Base-by-base conservation (phyloP, 768 basidiomycete genomes). In the Tephrocybe sp. region DNA sequence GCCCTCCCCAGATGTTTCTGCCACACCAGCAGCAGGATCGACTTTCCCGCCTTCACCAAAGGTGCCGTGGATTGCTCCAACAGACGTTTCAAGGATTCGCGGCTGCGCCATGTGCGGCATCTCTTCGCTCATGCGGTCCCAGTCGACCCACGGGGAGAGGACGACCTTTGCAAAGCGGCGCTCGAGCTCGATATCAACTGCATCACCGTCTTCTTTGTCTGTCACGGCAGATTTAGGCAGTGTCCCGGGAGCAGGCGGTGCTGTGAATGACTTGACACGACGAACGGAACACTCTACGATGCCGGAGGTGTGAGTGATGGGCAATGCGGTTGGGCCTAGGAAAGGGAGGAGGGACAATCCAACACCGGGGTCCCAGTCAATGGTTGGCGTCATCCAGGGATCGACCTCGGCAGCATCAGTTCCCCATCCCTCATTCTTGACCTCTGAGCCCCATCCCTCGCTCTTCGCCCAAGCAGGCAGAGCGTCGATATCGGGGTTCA, bases 221-320 rank as follows among this genome's bases (percentile, higher is more conserved):
- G 59, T 50, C 10, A 61, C 54, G 8, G 67, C 40, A 3, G 66
- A 59, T 41, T 58, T 60, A 3, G 65, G 68, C 4, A 63, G 61
- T 12, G 56, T 65, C 48, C 52, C 54, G 12, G 63, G 45, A 8
- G 60, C 51, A 12, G 69, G 64, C 2, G 79, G 79, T 8, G 69
- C 64, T 1, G 68, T 58, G 54, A 85, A 63, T 9, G 74, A 66
- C 48, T 74, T 72, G 62, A 90, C 69, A 26, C 77, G 74, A 10
- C 88, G 75, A 48, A 84, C 78, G 1, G 84, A 84, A 28, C 71
- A 75, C 66, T 90, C 88, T 46, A 87, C 80, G 42, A 88, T 66
- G 8, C 85, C 86, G 1, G 83, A 73, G 4, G 73, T 76, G 58
- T 89, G 86, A 0, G 87, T 86, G 46, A 78, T 58, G 0, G 86